phyloP scores from a whole-genome alignment of 2,329 filamentous ascomycete genomes.

The Helicocarpus griseus region DNA sequence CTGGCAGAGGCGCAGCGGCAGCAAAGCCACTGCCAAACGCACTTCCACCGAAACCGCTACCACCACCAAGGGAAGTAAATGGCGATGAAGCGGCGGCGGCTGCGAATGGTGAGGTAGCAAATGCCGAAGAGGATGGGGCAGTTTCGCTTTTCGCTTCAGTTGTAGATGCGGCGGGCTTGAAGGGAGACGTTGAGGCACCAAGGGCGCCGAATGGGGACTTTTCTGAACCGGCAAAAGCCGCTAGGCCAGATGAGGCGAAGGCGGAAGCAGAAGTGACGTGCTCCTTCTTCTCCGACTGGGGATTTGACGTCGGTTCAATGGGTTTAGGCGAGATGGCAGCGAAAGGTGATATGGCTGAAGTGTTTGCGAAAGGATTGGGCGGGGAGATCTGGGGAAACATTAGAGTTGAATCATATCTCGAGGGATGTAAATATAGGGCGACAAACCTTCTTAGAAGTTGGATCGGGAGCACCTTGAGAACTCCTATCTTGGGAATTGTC shows the following conservation, averaged over 20 bases:
- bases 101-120: slow-evolving; percentile 21
- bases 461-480: slow-evolving; percentile 11
- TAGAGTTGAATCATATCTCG: too few species aligned
- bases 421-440: neutral
- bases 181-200: slow-evolving; percentile 36
- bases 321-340: slow-evolving; percentile 24
- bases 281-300: slow-evolving; percentile 14
- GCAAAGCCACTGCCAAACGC: slow-evolving; percentile 41
- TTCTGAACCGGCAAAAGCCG: slow-evolving; percentile 52
- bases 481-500: slow-evolving; percentile 31
- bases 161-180: slow-evolving; percentile 22
- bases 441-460: slow-evolving; percentile 17
- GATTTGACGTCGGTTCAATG: slow-evolving; percentile 11
- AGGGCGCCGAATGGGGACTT: slow-evolving; percentile 56
- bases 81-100: slow-evolving; percentile 23
- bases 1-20: slow-evolving; percentile 32
- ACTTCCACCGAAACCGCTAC: slow-evolving; percentile 22
- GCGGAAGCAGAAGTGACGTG: slow-evolving; percentile 47
- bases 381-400: slow-evolving; percentile 20
- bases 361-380: slow-evolving; percentile 34
- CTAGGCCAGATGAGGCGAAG: slow-evolving; percentile 60
- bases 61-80: slow-evolving; percentile 27
- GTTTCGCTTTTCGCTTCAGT: slow-evolving; percentile 13
- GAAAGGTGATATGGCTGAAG: slow-evolving; percentile 35
- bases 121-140: slow-evolving; percentile 7